These are phyloP conservation scores for Gomphus bonarii DNA, from an alignment of 1,284 basidiomycete species.

Conservation along the genomic window DNA sequence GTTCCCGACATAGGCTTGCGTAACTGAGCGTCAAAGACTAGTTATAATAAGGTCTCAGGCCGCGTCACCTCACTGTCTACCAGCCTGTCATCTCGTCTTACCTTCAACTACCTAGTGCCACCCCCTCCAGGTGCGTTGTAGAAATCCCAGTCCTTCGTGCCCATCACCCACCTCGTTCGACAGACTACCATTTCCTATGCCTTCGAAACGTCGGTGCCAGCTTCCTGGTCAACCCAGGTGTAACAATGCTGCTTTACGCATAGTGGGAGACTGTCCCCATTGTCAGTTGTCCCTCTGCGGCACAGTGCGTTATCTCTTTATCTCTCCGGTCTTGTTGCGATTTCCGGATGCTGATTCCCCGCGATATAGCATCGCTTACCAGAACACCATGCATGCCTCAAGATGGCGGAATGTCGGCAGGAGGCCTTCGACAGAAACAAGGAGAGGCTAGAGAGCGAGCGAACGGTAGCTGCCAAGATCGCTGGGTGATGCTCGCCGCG, in stretches of 20 bases:
- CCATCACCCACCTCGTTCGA: constrained; percentile 12
- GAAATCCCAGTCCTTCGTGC: not conserved
- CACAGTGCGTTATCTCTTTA: constrained; percentile 39
- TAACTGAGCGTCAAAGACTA: constrained; percentile 1
- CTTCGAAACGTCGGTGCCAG: constrained; percentile 79
- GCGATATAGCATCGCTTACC: constrained; percentile 66
- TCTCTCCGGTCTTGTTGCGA: constrained; percentile 9
- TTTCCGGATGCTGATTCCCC: constrained; percentile 14
- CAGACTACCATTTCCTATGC: constrained; percentile 34
- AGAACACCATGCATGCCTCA: constrained; percentile 70
- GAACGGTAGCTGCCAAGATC: constrained; percentile 79
- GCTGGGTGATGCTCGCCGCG: constrained; percentile 22
- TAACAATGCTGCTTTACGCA: constrained; percentile 65
- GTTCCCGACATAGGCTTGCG: not conserved
- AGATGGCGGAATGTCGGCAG: constrained; percentile 71
- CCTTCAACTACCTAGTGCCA: not conserved
- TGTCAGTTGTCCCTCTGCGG: constrained; percentile 70
- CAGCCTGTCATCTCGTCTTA: not conserved
- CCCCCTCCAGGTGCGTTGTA: not conserved
- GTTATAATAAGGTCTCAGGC: constrained; percentile 2
- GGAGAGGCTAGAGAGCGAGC: constrained; percentile 74
- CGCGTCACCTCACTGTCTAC: constrained; percentile 8
- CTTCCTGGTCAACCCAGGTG: constrained; percentile 55
- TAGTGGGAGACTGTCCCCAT: constrained; percentile 75
- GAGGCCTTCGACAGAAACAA: constrained; percentile 82